A percentile compares a stretch with the other conserved stretches of the same genome.
phyloP scores from a whole-genome alignment of 768 basidiomycete species.

The Phylloporus arenicola region DNA sequence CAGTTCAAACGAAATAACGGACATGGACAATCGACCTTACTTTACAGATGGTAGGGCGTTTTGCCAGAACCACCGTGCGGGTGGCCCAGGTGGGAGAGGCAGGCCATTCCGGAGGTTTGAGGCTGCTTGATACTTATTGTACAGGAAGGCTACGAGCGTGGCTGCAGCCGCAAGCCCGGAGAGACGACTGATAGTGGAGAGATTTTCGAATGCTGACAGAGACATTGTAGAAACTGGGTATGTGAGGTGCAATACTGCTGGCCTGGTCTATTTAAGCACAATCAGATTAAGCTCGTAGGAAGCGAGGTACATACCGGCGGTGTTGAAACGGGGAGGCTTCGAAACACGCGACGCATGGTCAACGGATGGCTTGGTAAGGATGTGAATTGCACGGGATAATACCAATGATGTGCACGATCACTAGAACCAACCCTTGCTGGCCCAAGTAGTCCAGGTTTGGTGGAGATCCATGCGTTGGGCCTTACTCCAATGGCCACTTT shows the following conservation, averaged over 20 bases:
- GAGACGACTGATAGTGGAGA: neutral
- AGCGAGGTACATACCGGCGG: neutral
- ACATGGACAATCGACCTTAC: constrained; percentile 5
- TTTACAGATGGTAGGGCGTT: constrained; percentile 15
- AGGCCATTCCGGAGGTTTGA: constrained; percentile 2
- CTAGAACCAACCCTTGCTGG: neutral
- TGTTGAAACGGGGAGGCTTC: neutral
- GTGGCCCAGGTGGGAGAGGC: constrained; percentile 25
- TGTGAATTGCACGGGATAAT: neutral
- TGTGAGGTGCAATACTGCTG: neutral
- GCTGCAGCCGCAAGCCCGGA: constrained; percentile 1
- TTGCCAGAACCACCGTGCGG: constrained; percentile 22
- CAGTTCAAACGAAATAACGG: neutral
- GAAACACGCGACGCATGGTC: neutral
- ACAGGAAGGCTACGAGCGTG: neutral
- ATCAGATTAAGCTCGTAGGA: neutral
- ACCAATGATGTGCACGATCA: neutral
- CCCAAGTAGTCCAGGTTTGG: neutral
- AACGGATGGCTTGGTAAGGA: neutral
- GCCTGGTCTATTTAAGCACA: neutral
- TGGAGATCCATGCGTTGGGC: neutral
- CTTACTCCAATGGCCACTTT: too few species aligned
- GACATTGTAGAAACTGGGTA: neutral
- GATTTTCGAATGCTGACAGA: neutral
- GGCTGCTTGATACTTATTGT: neutral